A percentile compares a stretch with the other conserved stretches of the same genome.
Evolutionary conservation across 768 basidiomycete genomes (phyloP).

Genomic region (Termitomyces sp.): DNA sequence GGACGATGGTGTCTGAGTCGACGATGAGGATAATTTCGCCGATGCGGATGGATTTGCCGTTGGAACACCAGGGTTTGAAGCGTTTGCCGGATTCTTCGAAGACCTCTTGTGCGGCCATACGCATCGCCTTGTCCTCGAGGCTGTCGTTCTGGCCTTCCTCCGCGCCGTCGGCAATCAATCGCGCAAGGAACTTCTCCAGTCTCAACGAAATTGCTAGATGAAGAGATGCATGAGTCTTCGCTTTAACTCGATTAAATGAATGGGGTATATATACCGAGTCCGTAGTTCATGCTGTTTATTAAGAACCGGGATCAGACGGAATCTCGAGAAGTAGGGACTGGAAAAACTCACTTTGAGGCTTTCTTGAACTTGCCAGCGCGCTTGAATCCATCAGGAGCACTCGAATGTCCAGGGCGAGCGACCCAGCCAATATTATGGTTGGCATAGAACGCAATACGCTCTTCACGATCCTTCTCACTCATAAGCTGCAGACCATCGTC

Average conservation of each 20-base stretch:
- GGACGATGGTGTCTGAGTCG: constrained; percentile 73
- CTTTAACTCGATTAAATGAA: background rate
- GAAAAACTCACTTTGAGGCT: constrained; percentile 43
- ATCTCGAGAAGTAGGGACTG: background rate
- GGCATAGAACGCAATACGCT: constrained; percentile 71
- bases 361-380: constrained; percentile 92
- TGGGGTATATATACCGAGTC: constrained; percentile 27
- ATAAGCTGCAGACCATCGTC: constrained; percentile 80
- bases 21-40: constrained; percentile 79
- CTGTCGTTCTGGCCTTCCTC: constrained; percentile 39
- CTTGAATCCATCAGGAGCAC: constrained; percentile 79
- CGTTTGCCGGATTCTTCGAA: constrained; percentile 48
- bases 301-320: background rate
- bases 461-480: constrained; percentile 52
- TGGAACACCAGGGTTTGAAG: constrained; percentile 69
- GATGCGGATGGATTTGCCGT: constrained; percentile 68
- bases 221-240: background rate
- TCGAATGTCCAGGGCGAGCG: constrained; percentile 69
- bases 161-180: constrained; percentile 35
- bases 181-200: constrained; percentile 44
- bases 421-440: constrained; percentile 75
- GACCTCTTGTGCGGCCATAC: constrained; percentile 67
- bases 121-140: constrained; percentile 69
- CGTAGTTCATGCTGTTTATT: constrained; percentile 69
- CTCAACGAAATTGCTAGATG: constrained; percentile 50